Evolutionary conservation across 305 asterid genomes (phyloP).

Genomic region (Solanum hybrid): DNA sequence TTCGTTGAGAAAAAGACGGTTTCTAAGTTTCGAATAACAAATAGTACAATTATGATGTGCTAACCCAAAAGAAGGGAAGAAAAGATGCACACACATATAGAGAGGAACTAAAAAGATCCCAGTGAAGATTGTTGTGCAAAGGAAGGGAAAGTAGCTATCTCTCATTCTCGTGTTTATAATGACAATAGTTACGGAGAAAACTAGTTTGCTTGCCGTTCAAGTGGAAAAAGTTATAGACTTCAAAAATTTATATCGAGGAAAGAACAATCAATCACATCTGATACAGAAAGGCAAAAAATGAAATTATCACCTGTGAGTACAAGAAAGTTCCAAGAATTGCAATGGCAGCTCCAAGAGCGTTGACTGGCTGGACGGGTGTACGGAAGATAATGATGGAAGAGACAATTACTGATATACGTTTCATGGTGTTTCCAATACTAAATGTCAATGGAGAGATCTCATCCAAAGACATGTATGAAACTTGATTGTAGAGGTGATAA

Average conservation of each 20-base stretch:
- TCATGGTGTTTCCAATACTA: conserved; percentile 95
- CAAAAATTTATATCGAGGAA: not conserved
- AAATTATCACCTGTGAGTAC: conserved; percentile 71
- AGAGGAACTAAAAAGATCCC: not conserved
- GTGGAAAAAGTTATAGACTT: not conserved
- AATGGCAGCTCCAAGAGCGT: conserved; percentile 93
- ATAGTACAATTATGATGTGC: not conserved
- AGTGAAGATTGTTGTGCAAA: not conserved
- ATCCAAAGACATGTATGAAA: conserved; percentile 89
- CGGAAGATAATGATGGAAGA: conserved; percentile 86
- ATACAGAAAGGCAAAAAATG: not conserved
- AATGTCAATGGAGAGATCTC: conserved; percentile 95
- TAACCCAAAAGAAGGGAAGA: not conserved
- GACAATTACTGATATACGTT: conserved; percentile 90
- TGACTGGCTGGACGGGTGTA: conserved; percentile 83
- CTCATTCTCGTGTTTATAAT: not conserved
- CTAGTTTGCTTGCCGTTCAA: not conserved
- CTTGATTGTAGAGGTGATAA: conserved; percentile 92
- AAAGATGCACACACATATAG: not conserved
- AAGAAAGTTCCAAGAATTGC: conserved; percentile 88
- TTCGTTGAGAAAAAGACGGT: not conserved
- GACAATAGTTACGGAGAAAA: not conserved
- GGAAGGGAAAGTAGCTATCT: not conserved
- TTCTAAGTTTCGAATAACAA: too few relatives aligned
- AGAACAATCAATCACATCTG: not conserved